Conservation (phyloP, 768 basidiomycete species). For the Tulasnella sp. region DNA sequence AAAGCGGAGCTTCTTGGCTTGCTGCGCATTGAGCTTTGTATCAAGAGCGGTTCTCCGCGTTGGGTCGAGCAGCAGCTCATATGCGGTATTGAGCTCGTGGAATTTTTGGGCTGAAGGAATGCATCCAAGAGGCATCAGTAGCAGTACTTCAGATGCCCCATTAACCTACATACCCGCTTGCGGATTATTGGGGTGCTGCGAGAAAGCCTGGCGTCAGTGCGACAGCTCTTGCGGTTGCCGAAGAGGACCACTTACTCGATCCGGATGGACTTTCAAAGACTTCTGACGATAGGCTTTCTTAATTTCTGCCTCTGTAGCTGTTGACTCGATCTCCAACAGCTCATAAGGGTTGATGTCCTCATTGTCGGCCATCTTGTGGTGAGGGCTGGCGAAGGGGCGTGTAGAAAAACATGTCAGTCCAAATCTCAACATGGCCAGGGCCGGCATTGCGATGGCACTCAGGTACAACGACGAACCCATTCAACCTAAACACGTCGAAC, state of each 20-base stretch:
- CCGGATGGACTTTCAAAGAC: conserved; percentile 86
- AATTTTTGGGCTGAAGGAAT: conserved; percentile 66
- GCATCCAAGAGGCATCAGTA: background rate
- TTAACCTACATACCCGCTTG: conserved; percentile 60
- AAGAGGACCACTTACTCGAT: conserved; percentile 59
- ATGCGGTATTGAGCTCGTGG: conserved; percentile 80
- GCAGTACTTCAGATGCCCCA: background rate
- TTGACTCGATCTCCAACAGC: conserved; percentile 60
- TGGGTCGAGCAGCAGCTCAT: conserved; percentile 80
- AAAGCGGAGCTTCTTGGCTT: conserved; percentile 71
- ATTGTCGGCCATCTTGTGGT: conserved; percentile 44
- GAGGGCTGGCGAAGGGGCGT: background rate
- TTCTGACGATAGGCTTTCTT: conserved; percentile 76
- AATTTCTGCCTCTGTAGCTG: conserved; percentile 77
- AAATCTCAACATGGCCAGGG: conserved; percentile 3
- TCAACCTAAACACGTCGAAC: no score
- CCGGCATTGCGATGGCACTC: background rate
- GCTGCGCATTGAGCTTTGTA: conserved; percentile 71
- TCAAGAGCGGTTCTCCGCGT: conserved; percentile 76
- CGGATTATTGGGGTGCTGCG: conserved; percentile 75
- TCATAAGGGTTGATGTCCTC: conserved; percentile 76
- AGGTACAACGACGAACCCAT: background rate
- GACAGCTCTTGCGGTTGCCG: conserved; percentile 27
- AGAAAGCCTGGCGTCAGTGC: conserved; percentile 36
- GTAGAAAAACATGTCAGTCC: conserved; percentile 18